Evolutionary conservation across 2,329 filamentous ascomycete genomes (phyloP).

Genomic region (Talaromyces sp.): DNA sequence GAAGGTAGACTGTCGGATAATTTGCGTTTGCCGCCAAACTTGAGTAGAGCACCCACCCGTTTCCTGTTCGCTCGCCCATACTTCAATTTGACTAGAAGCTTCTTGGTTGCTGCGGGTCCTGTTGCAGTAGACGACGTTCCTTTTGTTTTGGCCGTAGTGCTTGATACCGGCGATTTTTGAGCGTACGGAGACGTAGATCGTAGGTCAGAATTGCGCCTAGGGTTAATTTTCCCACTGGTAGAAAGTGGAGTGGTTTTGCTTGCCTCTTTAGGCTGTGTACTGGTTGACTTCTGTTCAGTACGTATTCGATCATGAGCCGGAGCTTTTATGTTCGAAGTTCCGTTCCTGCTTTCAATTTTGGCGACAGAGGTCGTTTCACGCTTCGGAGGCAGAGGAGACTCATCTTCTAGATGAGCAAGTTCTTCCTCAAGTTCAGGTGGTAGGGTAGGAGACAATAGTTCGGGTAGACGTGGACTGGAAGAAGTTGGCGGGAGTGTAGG

Average conservation of each 20-base stretch:
- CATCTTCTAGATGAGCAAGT: slow-evolving; percentile 45
- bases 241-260: slow-evolving; percentile 21
- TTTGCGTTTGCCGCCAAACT: slow-evolving; percentile 43
- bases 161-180: slow-evolving; percentile 9
- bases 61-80: slow-evolving; percentile 52
- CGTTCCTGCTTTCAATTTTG: slow-evolving; percentile 23
- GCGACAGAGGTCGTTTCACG: slow-evolving; percentile 23
- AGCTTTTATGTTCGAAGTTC: slow-evolving; percentile 21
- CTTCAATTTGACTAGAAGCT: slow-evolving; percentile 51
- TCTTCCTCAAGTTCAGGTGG: slow-evolving; percentile 57
- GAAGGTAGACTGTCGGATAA: slow-evolving; percentile 18
- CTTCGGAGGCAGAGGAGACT: slow-evolving; percentile 26
- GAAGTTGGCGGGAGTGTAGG: slow-evolving; percentile 47
- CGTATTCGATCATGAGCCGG: slow-evolving; percentile 22
- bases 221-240: slow-evolving; percentile 17
- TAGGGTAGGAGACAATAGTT: slow-evolving; percentile 58
- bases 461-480: slow-evolving; percentile 45
- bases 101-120: slow-evolving; percentile 17
- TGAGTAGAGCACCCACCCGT: slow-evolving; percentile 49
- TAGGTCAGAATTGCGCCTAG: slow-evolving; percentile 10
- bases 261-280: slow-evolving; percentile 16
- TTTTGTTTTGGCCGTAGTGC: slow-evolving; percentile 22
- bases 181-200: slow-evolving; percentile 18
- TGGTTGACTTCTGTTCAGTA: slow-evolving; percentile 24
- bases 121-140: neutral